Conservation (phyloP, 2,329 filamentous ascomycete species). For the Trichothecium roseum region DNA sequence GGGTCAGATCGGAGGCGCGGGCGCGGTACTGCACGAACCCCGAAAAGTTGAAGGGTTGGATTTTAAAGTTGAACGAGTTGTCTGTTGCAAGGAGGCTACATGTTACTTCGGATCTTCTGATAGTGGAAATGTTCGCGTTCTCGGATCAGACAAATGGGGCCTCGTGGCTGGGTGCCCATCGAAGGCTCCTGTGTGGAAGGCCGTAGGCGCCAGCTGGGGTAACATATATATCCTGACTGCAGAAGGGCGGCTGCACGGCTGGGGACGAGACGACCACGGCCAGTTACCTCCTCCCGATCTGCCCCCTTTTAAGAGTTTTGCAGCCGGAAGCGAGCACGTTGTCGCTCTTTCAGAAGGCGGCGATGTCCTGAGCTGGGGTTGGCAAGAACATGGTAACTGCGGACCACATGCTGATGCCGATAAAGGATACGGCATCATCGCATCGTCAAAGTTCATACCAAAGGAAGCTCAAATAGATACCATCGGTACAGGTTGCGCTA, state of each 20-base stretch:
- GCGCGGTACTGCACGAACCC: constrained; percentile 45
- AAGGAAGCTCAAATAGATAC: constrained; percentile 40
- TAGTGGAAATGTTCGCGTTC: constrained; percentile 50
- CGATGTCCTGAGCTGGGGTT: constrained; percentile 78
- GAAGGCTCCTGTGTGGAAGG: constrained; percentile 47
- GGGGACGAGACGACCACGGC: constrained; percentile 80
- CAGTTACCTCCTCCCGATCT: constrained; percentile 60
- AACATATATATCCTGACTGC: constrained; percentile 60
- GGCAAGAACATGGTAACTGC: constrained; percentile 97
- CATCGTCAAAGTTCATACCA: constrained; percentile 43
- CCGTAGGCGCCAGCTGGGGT: constrained; percentile 73
- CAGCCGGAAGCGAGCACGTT: constrained; percentile 84
- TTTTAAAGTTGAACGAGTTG: constrained; percentile 56
- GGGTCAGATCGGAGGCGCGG: constrained; percentile 62
- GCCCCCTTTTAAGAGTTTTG: constrained; percentile 51
- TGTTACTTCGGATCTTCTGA: constrained; percentile 50
- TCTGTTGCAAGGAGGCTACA: constrained; percentile 81
- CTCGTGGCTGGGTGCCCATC: constrained; percentile 48
- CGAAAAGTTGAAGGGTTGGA: constrained; percentile 44
- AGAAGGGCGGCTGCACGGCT: constrained; percentile 53
- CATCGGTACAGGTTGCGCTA: constrained; percentile 82
- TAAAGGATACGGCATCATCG: constrained; percentile 57
- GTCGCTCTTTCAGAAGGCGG: constrained; percentile 56
- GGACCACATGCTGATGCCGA: constrained; percentile 63
- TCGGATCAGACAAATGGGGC: constrained; percentile 69